Percentiles rank a stretch among this genome's conserved stretches.
These are phyloP conservation scores for Trichoderma lentiforme DNA, from an alignment of 2,329 filamentous ascomycete genomes.

Conservation along the genomic window DNA sequence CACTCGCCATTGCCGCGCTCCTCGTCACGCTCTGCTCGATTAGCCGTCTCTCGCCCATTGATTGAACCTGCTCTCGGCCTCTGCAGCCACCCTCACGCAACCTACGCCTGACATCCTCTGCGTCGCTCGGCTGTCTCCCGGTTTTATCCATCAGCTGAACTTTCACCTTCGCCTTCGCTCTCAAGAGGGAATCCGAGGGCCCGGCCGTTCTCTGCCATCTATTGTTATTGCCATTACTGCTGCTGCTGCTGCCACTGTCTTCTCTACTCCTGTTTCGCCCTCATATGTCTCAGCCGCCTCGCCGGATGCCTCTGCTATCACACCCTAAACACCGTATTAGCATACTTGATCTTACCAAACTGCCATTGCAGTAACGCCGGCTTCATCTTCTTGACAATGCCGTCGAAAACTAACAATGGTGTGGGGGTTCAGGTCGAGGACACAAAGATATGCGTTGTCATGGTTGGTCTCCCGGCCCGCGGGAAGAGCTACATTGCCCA, in stretches of 20 bases:
- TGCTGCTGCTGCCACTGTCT: background rate
- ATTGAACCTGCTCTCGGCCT: background rate
- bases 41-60: background rate
- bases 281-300: constrained; percentile 19
- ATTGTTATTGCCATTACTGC: background rate
- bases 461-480: constrained; percentile 93
- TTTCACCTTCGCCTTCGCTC: background rate
- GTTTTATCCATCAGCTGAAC: background rate
- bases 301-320: constrained; percentile 21
- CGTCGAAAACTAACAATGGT: constrained; percentile 55
- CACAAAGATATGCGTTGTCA: constrained; percentile 94
- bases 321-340: constrained; percentile 18
- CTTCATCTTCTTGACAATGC: constrained; percentile 35
- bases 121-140: background rate
- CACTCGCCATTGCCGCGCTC: background rate
- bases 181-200: background rate
- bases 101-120: background rate
- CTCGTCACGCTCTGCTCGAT: background rate
- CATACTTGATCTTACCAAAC: constrained; percentile 12
- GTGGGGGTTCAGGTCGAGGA: constrained; percentile 86
- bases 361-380: background rate
- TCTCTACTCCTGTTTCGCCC: background rate
- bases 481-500: constrained; percentile 98
- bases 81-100: constrained; percentile 14
- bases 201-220: background rate